A percentile compares a stretch with the other conserved stretches of the same genome.
These are phyloP conservation scores for Ambrosiella xylebori DNA, from an alignment of 2,329 filamentous ascomycete genomes.

Conservation along the genomic window DNA sequence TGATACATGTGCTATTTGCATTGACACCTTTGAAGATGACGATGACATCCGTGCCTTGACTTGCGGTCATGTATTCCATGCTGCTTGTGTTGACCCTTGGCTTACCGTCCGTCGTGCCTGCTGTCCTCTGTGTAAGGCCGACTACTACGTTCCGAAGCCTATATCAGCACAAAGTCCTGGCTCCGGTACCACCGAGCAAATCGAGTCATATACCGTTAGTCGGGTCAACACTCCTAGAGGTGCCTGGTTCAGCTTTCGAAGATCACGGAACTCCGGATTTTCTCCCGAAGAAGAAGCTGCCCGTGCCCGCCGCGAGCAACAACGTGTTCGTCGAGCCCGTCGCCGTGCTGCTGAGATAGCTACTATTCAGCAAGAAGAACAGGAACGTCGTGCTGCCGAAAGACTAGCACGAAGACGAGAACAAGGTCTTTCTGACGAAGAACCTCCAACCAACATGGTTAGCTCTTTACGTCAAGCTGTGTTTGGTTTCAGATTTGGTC, in stretches of 20 bases:
- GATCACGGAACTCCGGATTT: constrained; percentile 20
- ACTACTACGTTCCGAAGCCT: constrained; percentile 91
- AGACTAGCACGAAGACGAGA: constrained; percentile 2
- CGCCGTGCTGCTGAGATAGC: constrained; percentile 7
- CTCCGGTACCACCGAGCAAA: constrained; percentile 18
- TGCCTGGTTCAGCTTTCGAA: constrained; percentile 24
- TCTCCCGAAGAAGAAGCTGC: constrained; percentile 13
- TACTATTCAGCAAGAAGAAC: constrained; percentile 7
- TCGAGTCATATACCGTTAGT: constrained; percentile 22
- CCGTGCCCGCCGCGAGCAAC: constrained; percentile 7
- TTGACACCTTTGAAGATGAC: constrained; percentile 84
- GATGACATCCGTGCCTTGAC: constrained; percentile 87
- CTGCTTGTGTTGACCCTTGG: constrained; percentile 91
- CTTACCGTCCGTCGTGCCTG: constrained; percentile 84
- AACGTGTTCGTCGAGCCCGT: constrained; percentile 7
- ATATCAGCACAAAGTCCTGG: constrained; percentile 31
- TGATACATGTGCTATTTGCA: constrained; percentile 90
- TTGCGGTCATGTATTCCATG: constrained; percentile 97
- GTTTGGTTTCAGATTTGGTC: constrained; percentile 10
- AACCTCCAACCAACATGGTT: not conserved
- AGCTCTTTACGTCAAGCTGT: constrained; percentile 13
- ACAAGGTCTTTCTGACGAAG: not conserved
- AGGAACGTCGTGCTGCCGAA: constrained; percentile 5
- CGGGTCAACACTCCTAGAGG: constrained; percentile 31
- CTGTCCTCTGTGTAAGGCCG: constrained; percentile 93